phyloP scores from a whole-genome alignment of 1,139 yeast genomes.

The Candida glucosophila region DNA sequence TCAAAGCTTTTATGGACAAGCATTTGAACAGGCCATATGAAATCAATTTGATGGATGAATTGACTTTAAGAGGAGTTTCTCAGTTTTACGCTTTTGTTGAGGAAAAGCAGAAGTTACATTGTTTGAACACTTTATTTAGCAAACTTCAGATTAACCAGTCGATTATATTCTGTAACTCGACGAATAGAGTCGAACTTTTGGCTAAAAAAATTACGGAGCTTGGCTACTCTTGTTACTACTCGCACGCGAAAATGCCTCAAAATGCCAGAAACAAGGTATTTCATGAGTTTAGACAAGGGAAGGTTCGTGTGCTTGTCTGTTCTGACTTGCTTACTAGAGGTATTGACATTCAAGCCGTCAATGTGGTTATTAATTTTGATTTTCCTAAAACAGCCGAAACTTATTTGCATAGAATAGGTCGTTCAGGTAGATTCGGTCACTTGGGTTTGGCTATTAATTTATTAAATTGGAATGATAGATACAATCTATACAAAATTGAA shows the following conservation, averaged over 20 bases:
- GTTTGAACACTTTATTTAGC: constrained; percentile 88
- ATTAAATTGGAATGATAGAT: constrained; percentile 95
- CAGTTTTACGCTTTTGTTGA: constrained; percentile 97
- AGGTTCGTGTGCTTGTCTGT: constrained; percentile 93
- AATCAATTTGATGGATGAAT: constrained; percentile 94
- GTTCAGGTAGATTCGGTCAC: constrained; percentile 98
- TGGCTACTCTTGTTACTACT: constrained; percentile 93
- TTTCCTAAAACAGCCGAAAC: constrained; percentile 98
- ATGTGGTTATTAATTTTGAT: constrained; percentile 94
- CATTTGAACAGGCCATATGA: constrained; percentile 91
- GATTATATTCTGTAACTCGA: constrained; percentile 92
- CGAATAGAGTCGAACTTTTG: constrained; percentile 88
- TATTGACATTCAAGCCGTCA: constrained; percentile 98
- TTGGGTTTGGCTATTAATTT: constrained; percentile 95
- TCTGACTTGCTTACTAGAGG: constrained; percentile 96
- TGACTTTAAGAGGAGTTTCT: constrained; percentile 91
- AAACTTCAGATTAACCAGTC: constrained; percentile 94
- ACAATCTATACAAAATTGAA: constrained; percentile 87
- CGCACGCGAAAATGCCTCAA: constrained; percentile 98
- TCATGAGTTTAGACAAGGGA: constrained; percentile 98
- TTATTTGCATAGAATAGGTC: constrained; percentile 95
- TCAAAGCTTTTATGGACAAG: constrained; percentile 85
- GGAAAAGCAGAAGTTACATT: constrained; percentile 90
- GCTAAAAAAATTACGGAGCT: constrained; percentile 95
- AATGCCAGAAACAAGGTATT: constrained; percentile 95